phyloP scores from a whole-genome alignment of 2,329 filamentous ascomycete species.

The Berkeleyomyces rouxiae region DNA sequence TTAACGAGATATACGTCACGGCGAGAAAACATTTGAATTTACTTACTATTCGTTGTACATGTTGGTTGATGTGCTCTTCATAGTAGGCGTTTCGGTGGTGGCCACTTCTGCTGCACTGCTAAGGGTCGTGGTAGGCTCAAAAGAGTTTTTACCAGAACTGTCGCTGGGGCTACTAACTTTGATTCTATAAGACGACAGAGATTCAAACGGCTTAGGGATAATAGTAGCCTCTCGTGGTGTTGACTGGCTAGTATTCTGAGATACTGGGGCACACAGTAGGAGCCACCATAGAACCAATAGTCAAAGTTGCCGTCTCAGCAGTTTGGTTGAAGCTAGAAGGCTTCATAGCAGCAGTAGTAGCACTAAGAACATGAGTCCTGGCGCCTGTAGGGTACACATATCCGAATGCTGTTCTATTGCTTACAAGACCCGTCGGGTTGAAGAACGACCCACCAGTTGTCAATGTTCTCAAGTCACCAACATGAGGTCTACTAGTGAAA shows the following conservation, averaged over 20 bases:
- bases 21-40: not conserved
- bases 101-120: not conserved
- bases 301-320: not conserved
- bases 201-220: conserved; percentile 4
- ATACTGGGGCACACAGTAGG: not conserved
- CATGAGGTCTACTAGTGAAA: not conserved
- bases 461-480: not conserved
- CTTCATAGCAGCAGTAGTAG: conserved; percentile 1
- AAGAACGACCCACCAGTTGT: not conserved
- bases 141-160: not conserved
- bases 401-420: not conserved
- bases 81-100: not conserved
- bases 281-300: not conserved
- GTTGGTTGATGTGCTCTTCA: not conserved
- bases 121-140: not conserved
- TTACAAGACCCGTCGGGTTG: not conserved
- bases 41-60: conserved; percentile 3
- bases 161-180: not conserved
- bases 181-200: not conserved
- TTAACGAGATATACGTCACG: not conserved
- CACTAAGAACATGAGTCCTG: not conserved
- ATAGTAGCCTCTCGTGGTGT: not conserved
- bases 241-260: not conserved
- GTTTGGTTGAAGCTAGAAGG: conserved; percentile 7
- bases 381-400: not conserved